Evolutionary conservation across 345 rosid genomes (phyloP), one percentile per base, ranked within the genome.

Genomic region (Psidium guajava): DNA sequence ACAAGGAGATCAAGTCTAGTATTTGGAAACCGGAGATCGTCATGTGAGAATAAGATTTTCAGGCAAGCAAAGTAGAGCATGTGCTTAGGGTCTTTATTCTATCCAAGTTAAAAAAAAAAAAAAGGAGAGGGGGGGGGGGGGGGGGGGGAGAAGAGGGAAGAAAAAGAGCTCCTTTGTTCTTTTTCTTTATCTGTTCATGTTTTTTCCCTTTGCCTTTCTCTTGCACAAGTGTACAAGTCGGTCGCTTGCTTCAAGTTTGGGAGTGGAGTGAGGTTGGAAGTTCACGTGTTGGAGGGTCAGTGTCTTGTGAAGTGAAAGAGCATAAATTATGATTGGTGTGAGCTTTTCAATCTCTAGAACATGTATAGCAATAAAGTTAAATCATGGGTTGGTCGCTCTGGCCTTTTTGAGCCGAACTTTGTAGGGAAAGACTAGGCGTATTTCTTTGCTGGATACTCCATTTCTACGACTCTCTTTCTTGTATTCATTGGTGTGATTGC

Each of bases 11-110:
- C 88, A 97, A 96, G 85, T 85, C 99, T 3, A 97, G 92, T 94
- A 97, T 97, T 90, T 91, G 96, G 94, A 97, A 97, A 93, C 99
- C 99, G 5, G 98, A 97, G 92, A 97, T 97, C 51, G 99, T 97
- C 58, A 97, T 97, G 99, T 97, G 94, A 95, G 28, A 75, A 28
- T 49, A 28, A 24, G 47, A 22, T 3, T 73, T 24, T 82, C 75
- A 59, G 81, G 44, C 32, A 27, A 82, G 83, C 14, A 13, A 81
- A n/a, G n/a, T 51, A 51, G 36, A 52, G 83, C 57, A 52, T 81
- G 25, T 80, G 56, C 83, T 52, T 83, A 85, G 90, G 83, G 44
- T 22, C 6, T 49, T 44, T 69, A 69, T 32, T 69, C 77, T 8
- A 32, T 69, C 77, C 77, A 32, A 16, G 77, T 32, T 32, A 44